phyloP scores from a whole-genome alignment of 176 grass and related monocot species.

The Cenchrus purpureus region DNA sequence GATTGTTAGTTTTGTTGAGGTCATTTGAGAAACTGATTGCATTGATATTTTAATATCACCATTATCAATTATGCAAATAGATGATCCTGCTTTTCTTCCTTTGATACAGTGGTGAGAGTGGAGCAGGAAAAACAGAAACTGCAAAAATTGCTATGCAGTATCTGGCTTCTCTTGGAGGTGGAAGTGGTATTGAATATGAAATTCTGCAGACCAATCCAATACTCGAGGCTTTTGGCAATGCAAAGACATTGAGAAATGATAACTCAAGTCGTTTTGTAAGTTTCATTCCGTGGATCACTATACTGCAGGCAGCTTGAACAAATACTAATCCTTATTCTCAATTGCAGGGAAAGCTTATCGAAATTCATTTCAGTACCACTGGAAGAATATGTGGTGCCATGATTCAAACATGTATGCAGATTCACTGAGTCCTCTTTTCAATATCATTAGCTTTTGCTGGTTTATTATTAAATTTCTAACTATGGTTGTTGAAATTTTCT shows the following conservation, averaged over 20 bases:
- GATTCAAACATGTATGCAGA: conserved; percentile 93
- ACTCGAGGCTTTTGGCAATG: conserved; percentile 99
- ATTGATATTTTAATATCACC: conserved; percentile 7
- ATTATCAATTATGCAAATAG: conserved; percentile 1
- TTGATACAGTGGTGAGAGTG: conserved; percentile 88
- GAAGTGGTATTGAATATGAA: conserved; percentile 97
- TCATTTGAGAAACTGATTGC: neutral
- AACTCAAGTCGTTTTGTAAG: conserved; percentile 99
- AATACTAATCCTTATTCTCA: conserved; percentile 17
- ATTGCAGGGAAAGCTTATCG: conserved; percentile 92
- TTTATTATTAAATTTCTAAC: conserved; percentile 42
- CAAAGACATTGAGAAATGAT: conserved; percentile 96
- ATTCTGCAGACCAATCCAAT: conserved; percentile 98
- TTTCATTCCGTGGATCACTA: conserved; percentile 36
- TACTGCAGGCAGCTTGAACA: conserved; percentile 6
- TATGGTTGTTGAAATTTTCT: conserved; percentile 43
- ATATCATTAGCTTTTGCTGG: conserved; percentile 35
- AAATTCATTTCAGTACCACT: conserved; percentile 96
- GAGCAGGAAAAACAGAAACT: conserved; percentile 99
- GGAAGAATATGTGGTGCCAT: conserved; percentile 92
- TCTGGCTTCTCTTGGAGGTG: conserved; percentile 94
- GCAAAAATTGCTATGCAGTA: conserved; percentile 99
- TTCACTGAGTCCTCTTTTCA: conserved; percentile 22
- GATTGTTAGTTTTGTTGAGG: conserved; percentile 18
- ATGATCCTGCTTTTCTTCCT: conserved; percentile 34